A percentile compares a stretch with the other conserved stretches of the same genome.
These are phyloP conservation scores for Lepidium sativum DNA, from an alignment of 345 rosid genomes.

Conservation along the genomic window DNA sequence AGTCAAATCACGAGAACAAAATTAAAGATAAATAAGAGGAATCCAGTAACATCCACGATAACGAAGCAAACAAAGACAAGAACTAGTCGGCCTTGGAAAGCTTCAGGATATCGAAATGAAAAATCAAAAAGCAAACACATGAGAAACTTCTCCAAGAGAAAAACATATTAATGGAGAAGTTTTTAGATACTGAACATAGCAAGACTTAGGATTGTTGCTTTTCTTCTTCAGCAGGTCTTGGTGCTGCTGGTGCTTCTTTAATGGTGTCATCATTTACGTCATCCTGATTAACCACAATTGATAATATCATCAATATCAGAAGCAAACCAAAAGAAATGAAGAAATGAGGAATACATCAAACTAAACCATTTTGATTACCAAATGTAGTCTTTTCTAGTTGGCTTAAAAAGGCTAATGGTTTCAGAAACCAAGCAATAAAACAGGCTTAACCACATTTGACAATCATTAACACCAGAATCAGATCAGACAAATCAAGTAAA, in stretches of 20 bases:
- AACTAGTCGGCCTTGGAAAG: slow-evolving; percentile 33
- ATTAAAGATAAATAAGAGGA: background rate
- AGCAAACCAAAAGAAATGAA: background rate
- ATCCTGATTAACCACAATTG: slow-evolving; percentile 37
- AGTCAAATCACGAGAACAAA: background rate
- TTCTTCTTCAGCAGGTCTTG: slow-evolving; percentile 60
- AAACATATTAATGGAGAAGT: slow-evolving; percentile 55
- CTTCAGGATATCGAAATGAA: slow-evolving; percentile 11
- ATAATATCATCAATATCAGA: background rate
- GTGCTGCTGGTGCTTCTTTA: slow-evolving; percentile 65
- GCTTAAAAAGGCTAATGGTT: background rate
- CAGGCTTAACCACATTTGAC: background rate
- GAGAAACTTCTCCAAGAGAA: slow-evolving; percentile 40
- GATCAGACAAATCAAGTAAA: background rate
- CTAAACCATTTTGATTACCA: background rate
- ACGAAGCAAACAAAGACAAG: slow-evolving; percentile 32
- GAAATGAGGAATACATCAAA: background rate
- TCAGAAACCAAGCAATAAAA: background rate
- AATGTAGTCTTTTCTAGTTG: background rate
- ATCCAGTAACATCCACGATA: slow-evolving; percentile 22
- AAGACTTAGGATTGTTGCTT: slow-evolving; percentile 37
- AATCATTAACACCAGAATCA: background rate
- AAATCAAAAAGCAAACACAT: slow-evolving; percentile 35
- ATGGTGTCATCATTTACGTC: slow-evolving; percentile 69
- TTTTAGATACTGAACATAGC: slow-evolving; percentile 24